phyloP scores from a whole-genome alignment of 805 yeast genomes.

The Ogataea paradorogensis region DNA sequence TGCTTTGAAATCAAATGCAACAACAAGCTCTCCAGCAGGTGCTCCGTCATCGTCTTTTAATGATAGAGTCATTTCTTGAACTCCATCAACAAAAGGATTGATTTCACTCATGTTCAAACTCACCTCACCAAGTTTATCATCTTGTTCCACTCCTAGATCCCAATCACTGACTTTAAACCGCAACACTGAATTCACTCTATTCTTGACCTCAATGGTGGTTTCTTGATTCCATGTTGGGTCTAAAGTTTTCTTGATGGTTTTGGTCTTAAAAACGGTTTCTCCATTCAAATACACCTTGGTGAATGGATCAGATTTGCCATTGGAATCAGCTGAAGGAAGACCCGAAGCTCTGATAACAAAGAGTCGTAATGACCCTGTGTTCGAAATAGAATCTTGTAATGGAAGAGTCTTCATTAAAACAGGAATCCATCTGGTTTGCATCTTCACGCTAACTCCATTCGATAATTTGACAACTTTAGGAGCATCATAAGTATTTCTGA shows the following conservation, averaged over 20 bases:
- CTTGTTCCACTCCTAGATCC: conserved; percentile 88
- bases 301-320: conserved; percentile 94
- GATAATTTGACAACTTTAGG: conserved; percentile 56
- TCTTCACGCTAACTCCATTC: conserved; percentile 39
- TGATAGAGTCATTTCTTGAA: conserved; percentile 51
- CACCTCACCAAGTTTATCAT: conserved; percentile 77
- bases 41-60: conserved; percentile 45
- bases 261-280: conserved; percentile 64
- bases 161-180: conserved; percentile 71
- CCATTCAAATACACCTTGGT: conserved; percentile 67
- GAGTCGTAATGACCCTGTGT: conserved; percentile 68
- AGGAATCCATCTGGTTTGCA: conserved; percentile 79
- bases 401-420: conserved; percentile 59
- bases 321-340: conserved; percentile 81
- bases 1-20: conserved; percentile 66
- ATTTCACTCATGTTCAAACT: conserved; percentile 55
- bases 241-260: conserved; percentile 79
- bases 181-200: conserved; percentile 60
- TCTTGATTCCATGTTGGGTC: conserved; percentile 88
- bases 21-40: conserved; percentile 62
- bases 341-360: conserved; percentile 61
- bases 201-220: conserved; percentile 51
- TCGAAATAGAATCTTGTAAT: conserved; percentile 67
- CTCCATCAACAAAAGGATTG: conserved; percentile 48
- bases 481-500: conserved; percentile 60